phyloP scores from a whole-genome alignment of 495 filamentous ascomycete genomes.

The Penicillium bialowiezense region DNA sequence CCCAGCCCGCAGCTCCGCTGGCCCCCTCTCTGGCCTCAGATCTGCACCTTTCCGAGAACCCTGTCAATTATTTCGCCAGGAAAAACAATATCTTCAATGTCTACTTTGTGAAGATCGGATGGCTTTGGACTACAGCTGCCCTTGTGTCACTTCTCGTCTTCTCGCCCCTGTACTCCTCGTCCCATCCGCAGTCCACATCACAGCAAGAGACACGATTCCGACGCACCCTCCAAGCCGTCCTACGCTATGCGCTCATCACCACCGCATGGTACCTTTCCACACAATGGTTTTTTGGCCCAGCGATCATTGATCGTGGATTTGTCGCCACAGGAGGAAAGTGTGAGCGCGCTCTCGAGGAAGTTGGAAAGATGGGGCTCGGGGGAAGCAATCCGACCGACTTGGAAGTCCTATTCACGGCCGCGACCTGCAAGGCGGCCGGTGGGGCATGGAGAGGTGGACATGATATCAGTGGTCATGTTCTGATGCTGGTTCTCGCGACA shows the following conservation, averaged over 20 bases:
- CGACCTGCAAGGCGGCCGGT: constrained; percentile 78
- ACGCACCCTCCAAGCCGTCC: constrained; percentile 42
- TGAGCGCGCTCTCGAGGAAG: constrained; percentile 38
- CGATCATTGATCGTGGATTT: constrained; percentile 85
- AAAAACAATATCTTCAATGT: constrained; percentile 90
- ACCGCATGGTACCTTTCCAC: constrained; percentile 75
- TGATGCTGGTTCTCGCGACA: constrained; percentile 81
- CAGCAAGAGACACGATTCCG: constrained; percentile 25
- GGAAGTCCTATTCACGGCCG: constrained; percentile 60
- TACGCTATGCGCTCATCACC: constrained; percentile 71
- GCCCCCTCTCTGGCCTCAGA: constrained; percentile 48
- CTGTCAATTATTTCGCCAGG: constrained; percentile 81
- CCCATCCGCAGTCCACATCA: constrained; percentile 12
- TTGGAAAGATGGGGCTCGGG: constrained; percentile 17
- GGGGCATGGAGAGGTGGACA: constrained; percentile 86
- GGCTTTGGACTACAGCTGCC: constrained; percentile 80
- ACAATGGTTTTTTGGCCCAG: constrained; percentile 94
- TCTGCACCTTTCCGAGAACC: constrained; percentile 25
- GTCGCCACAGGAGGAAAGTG: constrained; percentile 79
- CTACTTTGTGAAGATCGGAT: constrained; percentile 91
- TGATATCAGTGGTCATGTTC: constrained; percentile 94
- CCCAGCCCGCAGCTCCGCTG: constrained; percentile 60
- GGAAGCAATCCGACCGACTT: constrained; percentile 28
- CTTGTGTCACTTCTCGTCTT: constrained; percentile 61
- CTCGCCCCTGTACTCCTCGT: constrained; percentile 46